Percentiles rank a stretch among this genome's conserved stretches.
Evolutionary conservation across 768 basidiomycete species (phyloP).

Genomic region (Cystofilobasidium ferigula): DNA sequence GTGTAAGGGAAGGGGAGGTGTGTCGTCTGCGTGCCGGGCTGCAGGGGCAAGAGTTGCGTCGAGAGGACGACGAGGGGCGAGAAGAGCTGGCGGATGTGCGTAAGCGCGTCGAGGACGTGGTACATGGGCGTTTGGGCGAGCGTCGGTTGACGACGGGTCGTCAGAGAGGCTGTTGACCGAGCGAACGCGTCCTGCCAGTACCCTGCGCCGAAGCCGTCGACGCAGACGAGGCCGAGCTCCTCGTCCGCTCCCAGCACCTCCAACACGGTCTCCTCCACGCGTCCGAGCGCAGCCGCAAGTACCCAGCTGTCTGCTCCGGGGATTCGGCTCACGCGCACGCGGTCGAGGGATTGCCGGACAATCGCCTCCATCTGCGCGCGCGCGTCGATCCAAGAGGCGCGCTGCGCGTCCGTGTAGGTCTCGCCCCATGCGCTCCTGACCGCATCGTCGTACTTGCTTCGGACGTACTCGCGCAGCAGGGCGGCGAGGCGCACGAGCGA

Average conservation of each 20-base stretch:
- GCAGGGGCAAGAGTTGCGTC: not conserved
- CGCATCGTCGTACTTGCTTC: not conserved
- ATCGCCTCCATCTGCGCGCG: not conserved
- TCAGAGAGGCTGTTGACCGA: not conserved
- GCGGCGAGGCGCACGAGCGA: conserved; percentile 8
- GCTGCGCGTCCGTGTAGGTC: not conserved
- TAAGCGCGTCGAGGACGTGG: conserved; percentile 8
- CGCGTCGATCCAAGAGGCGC: not conserved
- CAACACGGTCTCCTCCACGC: not conserved
- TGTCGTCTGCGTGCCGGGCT: not conserved
- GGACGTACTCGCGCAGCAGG: not conserved
- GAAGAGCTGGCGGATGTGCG: not conserved
- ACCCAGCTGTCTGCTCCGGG: conserved; percentile 1
- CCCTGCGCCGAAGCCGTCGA: conserved; percentile 10
- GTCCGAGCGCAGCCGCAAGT: not conserved
- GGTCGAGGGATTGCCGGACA: not conserved
- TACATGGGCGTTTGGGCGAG: conserved; percentile 14
- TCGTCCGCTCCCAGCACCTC: conserved; percentile 1
- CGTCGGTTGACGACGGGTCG: too few species aligned
- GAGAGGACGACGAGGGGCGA: conserved; percentile 8
- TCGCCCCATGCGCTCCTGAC: not conserved
- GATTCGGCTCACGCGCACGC: conserved; percentile 4
- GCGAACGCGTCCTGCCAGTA: conserved; percentile 11
- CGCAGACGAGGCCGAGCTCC: conserved; percentile 4
- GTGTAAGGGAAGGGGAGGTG: conserved; percentile 5